These are phyloP conservation scores for Hibiscus syriacus DNA, from an alignment of 345 rosid genomes.

Conservation along the genomic window DNA sequence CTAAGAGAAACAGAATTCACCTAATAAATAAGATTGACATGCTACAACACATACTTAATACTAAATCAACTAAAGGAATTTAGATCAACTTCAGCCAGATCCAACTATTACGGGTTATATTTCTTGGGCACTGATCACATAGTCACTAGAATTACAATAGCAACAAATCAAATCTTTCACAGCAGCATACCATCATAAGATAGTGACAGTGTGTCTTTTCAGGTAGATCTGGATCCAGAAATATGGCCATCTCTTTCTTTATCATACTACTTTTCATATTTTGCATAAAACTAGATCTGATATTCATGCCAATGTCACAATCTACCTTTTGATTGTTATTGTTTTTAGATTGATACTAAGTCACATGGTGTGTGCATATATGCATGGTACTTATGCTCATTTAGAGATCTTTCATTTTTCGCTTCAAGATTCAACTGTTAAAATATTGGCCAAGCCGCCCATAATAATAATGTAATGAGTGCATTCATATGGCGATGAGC, in stretches of 20 bases:
- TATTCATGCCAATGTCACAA: neutral
- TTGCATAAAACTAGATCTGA: neutral
- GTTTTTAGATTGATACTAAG: neutral
- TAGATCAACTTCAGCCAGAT: neutral
- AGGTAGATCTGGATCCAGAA: constrained; percentile 13
- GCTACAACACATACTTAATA: neutral
- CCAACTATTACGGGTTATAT: neutral
- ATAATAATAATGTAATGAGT: constrained; percentile 2
- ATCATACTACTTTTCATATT: neutral
- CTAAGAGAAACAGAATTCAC: too few relatives aligned
- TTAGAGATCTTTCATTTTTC: neutral
- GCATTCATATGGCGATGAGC: neutral
- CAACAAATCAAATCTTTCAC: neutral
- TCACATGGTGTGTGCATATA: constrained; percentile 4
- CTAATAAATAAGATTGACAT: neutral
- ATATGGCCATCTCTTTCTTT: neutral
- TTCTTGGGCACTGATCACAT: neutral
- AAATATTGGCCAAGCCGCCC: neutral
- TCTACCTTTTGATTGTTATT: neutral
- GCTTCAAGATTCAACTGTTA: constrained; percentile 1
- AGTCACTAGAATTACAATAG: neutral
- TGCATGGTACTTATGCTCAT: neutral
- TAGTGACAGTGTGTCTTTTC: neutral
- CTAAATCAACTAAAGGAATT: neutral
- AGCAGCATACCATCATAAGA: neutral